phyloP scores from a whole-genome alignment of 805 yeast genomes.

The Starmerella cellae region DNA sequence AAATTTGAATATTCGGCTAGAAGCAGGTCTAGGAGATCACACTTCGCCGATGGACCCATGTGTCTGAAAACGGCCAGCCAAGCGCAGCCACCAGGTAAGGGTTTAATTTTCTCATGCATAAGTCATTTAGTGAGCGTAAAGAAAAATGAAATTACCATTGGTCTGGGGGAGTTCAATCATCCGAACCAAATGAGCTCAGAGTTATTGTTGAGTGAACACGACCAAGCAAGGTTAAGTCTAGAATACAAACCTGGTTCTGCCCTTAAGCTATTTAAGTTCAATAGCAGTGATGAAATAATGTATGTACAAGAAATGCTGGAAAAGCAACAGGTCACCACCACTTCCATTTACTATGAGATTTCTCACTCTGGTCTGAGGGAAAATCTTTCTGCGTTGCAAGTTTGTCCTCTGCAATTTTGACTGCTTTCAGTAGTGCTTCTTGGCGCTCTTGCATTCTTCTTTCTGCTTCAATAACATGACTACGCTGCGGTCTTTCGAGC shows the following conservation, averaged over 20 bases:
- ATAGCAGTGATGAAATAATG: not conserved
- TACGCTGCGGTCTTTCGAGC: slow-evolving; percentile 54
- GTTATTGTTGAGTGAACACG: not conserved
- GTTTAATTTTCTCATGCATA: no score
- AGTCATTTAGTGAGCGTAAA: no score
- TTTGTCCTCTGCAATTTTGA: slow-evolving; percentile 33
- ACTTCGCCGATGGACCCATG: no score
- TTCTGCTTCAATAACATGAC: slow-evolving; percentile 65
- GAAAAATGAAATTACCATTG: no score
- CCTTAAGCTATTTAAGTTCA: no score
- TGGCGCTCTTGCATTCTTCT: slow-evolving; percentile 55
- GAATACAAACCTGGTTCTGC: not conserved
- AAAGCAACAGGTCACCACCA: slow-evolving; percentile 5
- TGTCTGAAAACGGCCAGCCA: no score
- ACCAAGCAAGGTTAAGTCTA: no score
- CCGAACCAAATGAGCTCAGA: no score
- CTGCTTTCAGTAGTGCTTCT: slow-evolving; percentile 37
- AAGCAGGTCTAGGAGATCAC: no score
- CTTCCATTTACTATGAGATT: slow-evolving; percentile 1
- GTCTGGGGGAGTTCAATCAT: no score
- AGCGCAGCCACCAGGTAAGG: no score
- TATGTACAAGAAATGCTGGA: not conserved
- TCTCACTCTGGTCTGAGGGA: not conserved
- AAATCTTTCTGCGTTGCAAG: slow-evolving; percentile 2
- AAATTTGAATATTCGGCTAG: no score